Evolutionary conservation across 1,284 basidiomycete genomes (phyloP), one percentile per base, ranked within the genome.

Genomic region (Leccinum fallax): DNA sequence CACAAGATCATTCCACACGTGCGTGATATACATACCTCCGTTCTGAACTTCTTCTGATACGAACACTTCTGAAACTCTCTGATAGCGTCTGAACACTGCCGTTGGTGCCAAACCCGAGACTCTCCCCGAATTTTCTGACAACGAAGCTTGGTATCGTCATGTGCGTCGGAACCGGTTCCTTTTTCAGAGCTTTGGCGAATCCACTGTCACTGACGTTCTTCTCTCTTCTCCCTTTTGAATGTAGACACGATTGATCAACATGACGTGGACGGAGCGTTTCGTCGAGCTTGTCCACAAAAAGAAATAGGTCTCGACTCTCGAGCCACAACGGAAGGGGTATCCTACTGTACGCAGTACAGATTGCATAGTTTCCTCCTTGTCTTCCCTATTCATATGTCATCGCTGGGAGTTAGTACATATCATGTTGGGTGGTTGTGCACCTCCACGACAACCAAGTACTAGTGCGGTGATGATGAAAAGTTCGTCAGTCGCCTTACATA

Each of bases 1-100:
- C 68, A 72, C 60, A 67, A 55, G 51, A 71, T 71, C 36, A 34
- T 72, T 7, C 68, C 71, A 43, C 70, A 73, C 15, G 73, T 71
- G 26, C 34, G 70, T 69, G 15, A 43, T 53, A 34, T 46, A 10
- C 49, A 11, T 19, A 19, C 40, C 19, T 21, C 19, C 19, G 3
- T 46, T 46, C 43, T 46, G 19, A 3, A 21, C 43, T 46, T 46
- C n/a, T 19, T 46, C 43, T 46, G 3, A 46, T 46, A 6, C 10
- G 11, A 46, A 46, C 19, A 61, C 2, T 21, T 9, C 10, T 26
- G 49, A 51, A 57, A 46, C n/a, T 46, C 48, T 1, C 9, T 53
- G 19, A 61, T 53, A 71, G 70, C 73, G 70, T 16, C 26, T 72
- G 53, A 56, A 52, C 48, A 63, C 66, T 19, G 58, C 61, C 16